Evolutionary conservation across 805 yeast species (phyloP), one percentile per base, ranked within the genome.

Genomic region (Saturnispora hagleri): DNA sequence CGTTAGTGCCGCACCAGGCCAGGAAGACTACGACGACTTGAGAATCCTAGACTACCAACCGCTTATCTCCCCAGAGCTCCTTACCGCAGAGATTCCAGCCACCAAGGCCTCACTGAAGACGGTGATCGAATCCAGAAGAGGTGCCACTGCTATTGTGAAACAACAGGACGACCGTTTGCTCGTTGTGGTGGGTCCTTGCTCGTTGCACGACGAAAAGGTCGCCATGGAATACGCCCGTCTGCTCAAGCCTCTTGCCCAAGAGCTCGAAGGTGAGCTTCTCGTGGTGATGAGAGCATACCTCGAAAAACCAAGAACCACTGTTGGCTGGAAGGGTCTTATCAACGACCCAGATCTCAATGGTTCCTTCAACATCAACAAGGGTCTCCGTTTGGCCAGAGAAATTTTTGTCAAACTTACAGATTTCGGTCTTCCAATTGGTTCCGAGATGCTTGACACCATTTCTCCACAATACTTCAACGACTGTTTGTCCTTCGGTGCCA

Each of bases 251-350:
- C 72, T 88, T 52, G 73, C 89, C 36, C 85, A 81, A 36, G 87
- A 86, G 68, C 77, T 87, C 57, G 69, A 81, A 55, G 80, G 75
- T 51, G 98, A 91, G 58, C 75, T 91, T 52, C 85, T 83, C 51
- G 79, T 91, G 53, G 79, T 91, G 57, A 91, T 91, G 99, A 85
- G 99, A 74, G 98, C 98, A 6, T 91, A 91, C 77, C 77, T 91
- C 60, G 99, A 91, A 73, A 91, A 91, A 72, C 99, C 99, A 63
- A 85, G 99, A 76, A 91, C 99, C 57, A 91, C 98, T 24, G 98
- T 91, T 51, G 99, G 99, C 58, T 91, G 99, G 99, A 91, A 91
- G 72, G 99, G 99, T 62, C 76, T 91, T 63, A 89, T 91, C 67
- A 91, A 91, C 69, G 99, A 91, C 71, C 99, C 99, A 46, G 96